Evolutionary conservation across 371 early-diverging fungal species (phyloP), one percentile per base, ranked within the genome.

Genomic region (Mucor irregularis): DNA sequence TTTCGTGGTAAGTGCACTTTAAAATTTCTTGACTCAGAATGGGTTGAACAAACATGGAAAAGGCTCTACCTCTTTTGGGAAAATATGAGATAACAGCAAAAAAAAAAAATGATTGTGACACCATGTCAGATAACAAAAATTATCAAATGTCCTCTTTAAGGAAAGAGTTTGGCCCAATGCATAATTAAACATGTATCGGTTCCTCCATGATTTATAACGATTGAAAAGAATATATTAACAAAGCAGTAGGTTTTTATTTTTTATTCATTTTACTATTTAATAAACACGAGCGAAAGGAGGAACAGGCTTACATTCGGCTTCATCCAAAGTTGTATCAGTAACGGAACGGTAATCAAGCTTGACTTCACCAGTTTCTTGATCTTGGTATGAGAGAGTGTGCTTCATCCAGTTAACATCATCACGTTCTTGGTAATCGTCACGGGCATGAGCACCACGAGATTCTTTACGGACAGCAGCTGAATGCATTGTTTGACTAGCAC

Each of bases 351-450:
- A 97, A 51, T 74, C 75, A 43, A 98, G 80, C 63, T 74, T 84
- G 42, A 93, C 88, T 40, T 87, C 81, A 53, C 89, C 88, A 34
- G 90, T 87, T 57, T 89, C 78, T 61, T 87, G 90, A 70, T 92
- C 81, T 82, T 94, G 91, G 85, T 89, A 94, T 49, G 97, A 94
- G 46, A 98, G 83, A 40, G 96, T 95, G 83, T 98, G 98, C 88
- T 97, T 97, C 96, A 96, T 95, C 97, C 96, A 98, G 70, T 94
- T 82, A 53, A 76, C 74, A 72, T 97, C 98, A 75, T 96, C 89
- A 72, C 97, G 92, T 4, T 78, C 84, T 56, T 83, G 76, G 71
- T 63, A 96, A 78, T 96, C 98, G 71, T 96, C 97, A 73, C 97
- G 95, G 30, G 97, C 95, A 75, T 98, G 98, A 49, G 98, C 98